Percentiles rank a stretch among this genome's conserved stretches.
Evolutionary conservation across 305 asterid genomes (phyloP).

Genomic region (Fraxinus sp.): DNA sequence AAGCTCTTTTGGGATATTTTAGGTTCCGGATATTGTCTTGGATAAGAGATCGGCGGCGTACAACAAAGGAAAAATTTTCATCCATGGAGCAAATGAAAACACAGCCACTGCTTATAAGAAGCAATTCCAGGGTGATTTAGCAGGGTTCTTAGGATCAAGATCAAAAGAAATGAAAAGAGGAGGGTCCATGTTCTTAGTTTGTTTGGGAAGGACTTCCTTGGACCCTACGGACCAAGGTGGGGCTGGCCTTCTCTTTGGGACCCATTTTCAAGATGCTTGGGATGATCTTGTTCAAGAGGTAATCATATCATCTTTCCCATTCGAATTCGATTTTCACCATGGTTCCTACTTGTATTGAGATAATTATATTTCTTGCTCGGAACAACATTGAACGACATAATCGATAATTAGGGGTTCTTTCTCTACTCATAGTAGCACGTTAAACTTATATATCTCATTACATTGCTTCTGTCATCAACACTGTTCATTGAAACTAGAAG

Average conservation of each 20-base stretch:
- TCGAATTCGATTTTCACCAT: neutral
- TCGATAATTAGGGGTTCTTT: neutral
- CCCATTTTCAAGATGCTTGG: constrained; percentile 98
- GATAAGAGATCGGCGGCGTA: constrained; percentile 74
- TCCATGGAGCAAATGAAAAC: constrained; percentile 79
- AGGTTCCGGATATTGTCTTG: constrained; percentile 81
- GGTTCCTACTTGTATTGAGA: neutral
- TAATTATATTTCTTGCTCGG: neutral
- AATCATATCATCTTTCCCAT: constrained; percentile 13
- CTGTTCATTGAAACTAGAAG: neutral
- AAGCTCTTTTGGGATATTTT: neutral
- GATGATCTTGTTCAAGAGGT: constrained; percentile 96
- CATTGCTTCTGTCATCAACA: neutral
- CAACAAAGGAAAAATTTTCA: constrained; percentile 71
- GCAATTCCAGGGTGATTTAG: constrained; percentile 76
- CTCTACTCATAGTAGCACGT: neutral
- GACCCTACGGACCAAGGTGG: constrained; percentile 96
- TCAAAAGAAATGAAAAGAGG: constrained; percentile 74
- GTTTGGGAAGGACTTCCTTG: constrained; percentile 73
- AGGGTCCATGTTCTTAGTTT: constrained; percentile 89
- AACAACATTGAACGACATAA: neutral
- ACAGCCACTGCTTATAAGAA: constrained; percentile 73
- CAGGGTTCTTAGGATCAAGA: constrained; percentile 58
- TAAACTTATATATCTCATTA: neutral
- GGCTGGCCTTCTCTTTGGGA: constrained; percentile 87